Evolutionary conservation across 371 early-diverging fungal species (phyloP).

Genomic region (Mortierella sp.): DNA sequence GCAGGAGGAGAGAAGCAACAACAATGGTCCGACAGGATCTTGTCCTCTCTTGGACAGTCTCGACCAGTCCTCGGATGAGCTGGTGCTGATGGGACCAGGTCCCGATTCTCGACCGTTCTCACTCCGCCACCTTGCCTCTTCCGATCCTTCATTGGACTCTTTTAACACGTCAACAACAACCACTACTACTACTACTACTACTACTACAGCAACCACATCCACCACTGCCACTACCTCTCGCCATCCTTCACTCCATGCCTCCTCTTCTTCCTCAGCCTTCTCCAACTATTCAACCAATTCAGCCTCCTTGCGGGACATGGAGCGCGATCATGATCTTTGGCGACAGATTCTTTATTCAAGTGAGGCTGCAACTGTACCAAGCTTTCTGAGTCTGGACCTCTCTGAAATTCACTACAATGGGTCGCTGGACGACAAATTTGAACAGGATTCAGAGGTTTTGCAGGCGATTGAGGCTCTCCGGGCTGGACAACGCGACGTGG

Average conservation of each 20-base stretch:
- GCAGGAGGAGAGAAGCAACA: too few species aligned
- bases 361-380: constrained; percentile 14
- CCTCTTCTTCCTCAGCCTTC: constrained; percentile 5
- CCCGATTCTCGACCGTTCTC: constrained; percentile 28
- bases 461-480: constrained; percentile 23
- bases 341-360: constrained; percentile 23
- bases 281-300: not conserved
- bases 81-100: constrained; percentile 30
- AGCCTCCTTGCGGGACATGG: not conserved
- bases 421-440: constrained; percentile 20
- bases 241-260: not conserved
- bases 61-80: constrained; percentile 34
- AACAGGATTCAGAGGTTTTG: constrained; percentile 31
- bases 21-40: too few species aligned
- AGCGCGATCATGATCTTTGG: constrained; percentile 26
- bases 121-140: constrained; percentile 17
- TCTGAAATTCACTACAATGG: constrained; percentile 49
- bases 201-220: not conserved
- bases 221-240: not conserved
- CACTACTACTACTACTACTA: not conserved
- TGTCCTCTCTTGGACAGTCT: constrained; percentile 6
- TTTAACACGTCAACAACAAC: constrained; percentile 7
- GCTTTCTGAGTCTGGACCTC: constrained; percentile 27
- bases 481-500: constrained; percentile 31
- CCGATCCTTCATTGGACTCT: constrained; percentile 1